Base-by-base conservation (phyloP, 2,329 filamentous ascomycete genomes). In the Emmonsiellopsis sp. region DNA sequence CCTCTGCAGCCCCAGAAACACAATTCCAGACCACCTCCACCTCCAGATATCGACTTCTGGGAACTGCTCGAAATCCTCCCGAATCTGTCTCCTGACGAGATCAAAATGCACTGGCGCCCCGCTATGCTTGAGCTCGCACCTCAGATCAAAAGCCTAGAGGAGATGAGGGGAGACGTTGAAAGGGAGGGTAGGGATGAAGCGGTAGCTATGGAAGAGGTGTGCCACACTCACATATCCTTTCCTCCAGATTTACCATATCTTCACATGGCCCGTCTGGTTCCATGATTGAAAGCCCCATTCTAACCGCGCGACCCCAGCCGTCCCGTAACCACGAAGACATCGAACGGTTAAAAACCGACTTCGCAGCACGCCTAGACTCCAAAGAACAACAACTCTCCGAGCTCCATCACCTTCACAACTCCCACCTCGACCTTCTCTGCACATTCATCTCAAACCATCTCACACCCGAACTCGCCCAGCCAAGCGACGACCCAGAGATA, bases 71-170 rank as follows among this genome's bases (percentile, higher is more conserved):
- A 54, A 10, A 43, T 45, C 9, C 46, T 57, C 11, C 55, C 57
- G 6, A 42, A 47, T 8, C 55, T 58, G 49, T 57, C 55, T 7
- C 13, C 49, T 27, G 49, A 46, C 10, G 55, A 56, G 40, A 55
- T 58, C n/a, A 54, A 47, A n/a, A n/a, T 43, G n/a, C 49, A 49
- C 14, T 58, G 56, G 56, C 33, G 46, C n/a, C 55, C 51, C 13
- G 49, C 52, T 42, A 55, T 58, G 27, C 27, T 49, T 33, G 27
- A 45, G 43, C 21, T 27, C 3, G 21, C 21, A 27, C 21, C 21
- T 27, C 43, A 36, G 14, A 17, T 6, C 45, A 53, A 42, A 13
- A 40, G 34, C 42, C 49, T 33, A 4, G 34, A n/a, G 37, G 31
- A 43, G 21, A 27, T 34, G 55, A 53, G 14, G 33, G 14, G 6